Base-by-base conservation (phyloP, 2,329 filamentous ascomycete genomes). In the Aspergillus sojae region DNA sequence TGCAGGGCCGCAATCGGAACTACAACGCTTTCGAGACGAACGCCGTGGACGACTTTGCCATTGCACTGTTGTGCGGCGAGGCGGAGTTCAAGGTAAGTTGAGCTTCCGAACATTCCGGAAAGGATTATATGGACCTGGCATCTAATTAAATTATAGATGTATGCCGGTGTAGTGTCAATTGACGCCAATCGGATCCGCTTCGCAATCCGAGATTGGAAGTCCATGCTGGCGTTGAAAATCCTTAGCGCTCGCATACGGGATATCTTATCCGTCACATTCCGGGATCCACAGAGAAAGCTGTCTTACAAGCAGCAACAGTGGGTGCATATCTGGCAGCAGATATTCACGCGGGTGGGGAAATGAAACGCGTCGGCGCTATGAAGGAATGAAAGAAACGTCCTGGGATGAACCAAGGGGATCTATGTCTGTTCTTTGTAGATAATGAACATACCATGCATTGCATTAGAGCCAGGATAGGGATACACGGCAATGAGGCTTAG, bases 11-110 rank as follows among this genome's bases (percentile, higher is more conserved):
- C 80, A 92, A 89, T 85, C 86, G 85, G 82, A 83, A 75, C 71
- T 92, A 94, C 69, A 96, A 97, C 68, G 95, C 95, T 0, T 94
- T 97, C 69, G 93, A 96, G 74, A 96, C 92, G 2, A 92, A 90
- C 12, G 87, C 89, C 1, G 89, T 90, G 1, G 90, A 96, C 53
- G 90, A 93, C 50, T 91, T 97, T 67, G 89, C 93, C 12, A 87
- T 97, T 69, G 88, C 91, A 19, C 81, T 99, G 32, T 85, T 97
- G 58, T 95, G 93, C 63, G 95, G 94, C 41, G 94, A 98, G 66
- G 89, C 92, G 21, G 91, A 94, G 62, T 94, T 93, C 72, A 94
- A 93, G 80, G 89, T 91, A 81, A 78, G 85, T 32, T 12, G 30
- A 36, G 3, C 32, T 23, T 32, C 28, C 0, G 6, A 19, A 19